Percentiles rank a stretch among this genome's conserved stretches.
These are phyloP conservation scores for Fusarium penzigii DNA, from an alignment of 2,329 filamentous ascomycete genomes.

Conservation along the genomic window DNA sequence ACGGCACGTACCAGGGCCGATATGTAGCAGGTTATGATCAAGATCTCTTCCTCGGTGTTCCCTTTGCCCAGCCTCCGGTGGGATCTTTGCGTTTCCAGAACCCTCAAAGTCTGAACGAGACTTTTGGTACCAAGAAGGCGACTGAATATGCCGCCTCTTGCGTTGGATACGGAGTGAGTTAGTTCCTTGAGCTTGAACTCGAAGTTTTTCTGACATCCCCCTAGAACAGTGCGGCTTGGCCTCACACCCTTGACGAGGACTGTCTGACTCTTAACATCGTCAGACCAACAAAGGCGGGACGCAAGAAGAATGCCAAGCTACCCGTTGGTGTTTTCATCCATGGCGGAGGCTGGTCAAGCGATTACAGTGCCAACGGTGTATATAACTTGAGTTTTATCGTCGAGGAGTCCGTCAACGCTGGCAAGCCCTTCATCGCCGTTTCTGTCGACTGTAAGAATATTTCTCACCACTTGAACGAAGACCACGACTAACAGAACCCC, in stretches of 20 bases:
- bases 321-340: slow-evolving; percentile 31
- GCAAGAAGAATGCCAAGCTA: slow-evolving; percentile 12
- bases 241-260: slow-evolving; percentile 20
- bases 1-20: slow-evolving; percentile 23
- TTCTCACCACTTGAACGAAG: rapidly evolving
- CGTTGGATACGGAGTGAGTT: slow-evolving; percentile 25
- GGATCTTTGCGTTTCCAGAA: slow-evolving; percentile 19
- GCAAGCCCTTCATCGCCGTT: slow-evolving; percentile 23
- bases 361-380: slow-evolving; percentile 46
- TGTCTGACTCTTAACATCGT: slow-evolving; percentile 24
- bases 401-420: slow-evolving; percentile 34
- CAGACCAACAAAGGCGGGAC: slow-evolving; percentile 10
- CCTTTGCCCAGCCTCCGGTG: slow-evolving; percentile 23
- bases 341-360: slow-evolving; percentile 43
- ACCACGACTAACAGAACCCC: background rate
- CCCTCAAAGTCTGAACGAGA: slow-evolving; percentile 13
- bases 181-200: rapidly evolving
- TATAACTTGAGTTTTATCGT: slow-evolving; percentile 65
- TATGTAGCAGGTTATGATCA: slow-evolving; percentile 21
- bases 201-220: background rate
- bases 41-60: slow-evolving; percentile 24
- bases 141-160: slow-evolving; percentile 27
- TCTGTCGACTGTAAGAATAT: slow-evolving; percentile 19
- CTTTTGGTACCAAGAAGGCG: slow-evolving; percentile 14
- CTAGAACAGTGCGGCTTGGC: slow-evolving; percentile 20